phyloP scores from a whole-genome alignment of 2,329 filamentous ascomycete genomes.

The Botrytis aclada region DNA sequence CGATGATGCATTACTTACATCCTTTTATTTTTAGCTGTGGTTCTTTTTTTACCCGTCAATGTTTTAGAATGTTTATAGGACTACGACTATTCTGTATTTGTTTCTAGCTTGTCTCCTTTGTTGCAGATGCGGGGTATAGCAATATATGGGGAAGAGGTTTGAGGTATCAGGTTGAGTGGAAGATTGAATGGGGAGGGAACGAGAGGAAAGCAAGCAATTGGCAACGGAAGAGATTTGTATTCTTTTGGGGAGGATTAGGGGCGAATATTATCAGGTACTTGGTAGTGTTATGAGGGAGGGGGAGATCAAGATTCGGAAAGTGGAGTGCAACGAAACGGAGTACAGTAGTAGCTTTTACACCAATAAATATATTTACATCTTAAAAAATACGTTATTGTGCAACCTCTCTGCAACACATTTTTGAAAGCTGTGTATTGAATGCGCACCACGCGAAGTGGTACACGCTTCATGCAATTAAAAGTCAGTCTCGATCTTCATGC shows the following conservation, averaged over 20 bases:
- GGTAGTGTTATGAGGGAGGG: not conserved
- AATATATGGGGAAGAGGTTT: not conserved
- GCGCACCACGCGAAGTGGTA: not conserved
- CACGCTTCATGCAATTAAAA: not conserved
- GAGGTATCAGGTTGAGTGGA: not conserved
- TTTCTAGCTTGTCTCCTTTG: not conserved
- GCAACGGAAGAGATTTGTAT: not conserved
- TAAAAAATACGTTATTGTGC: not conserved
- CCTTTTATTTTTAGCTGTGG: not conserved
- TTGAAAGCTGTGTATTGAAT: not conserved
- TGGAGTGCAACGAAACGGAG: not conserved
- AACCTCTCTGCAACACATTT: too few relatives aligned
- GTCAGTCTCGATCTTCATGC: not conserved
- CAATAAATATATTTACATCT: not conserved
- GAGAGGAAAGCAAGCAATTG: not conserved
- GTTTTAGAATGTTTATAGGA: slow-evolving; percentile 8
- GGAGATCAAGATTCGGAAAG: not conserved
- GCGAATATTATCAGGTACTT: not conserved
- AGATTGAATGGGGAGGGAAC: not conserved
- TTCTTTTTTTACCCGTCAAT: not conserved
- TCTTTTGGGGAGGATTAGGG: too few relatives aligned
- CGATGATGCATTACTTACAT: not conserved
- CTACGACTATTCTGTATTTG: slow-evolving; percentile 5
- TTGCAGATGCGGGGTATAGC: not conserved
- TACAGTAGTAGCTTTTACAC: not conserved